A percentile compares a stretch with the other conserved stretches of the same genome.
These are phyloP conservation scores for Magnaporthiopsis poae DNA, from an alignment of 2,329 filamentous ascomycete genomes.

Conservation along the genomic window DNA sequence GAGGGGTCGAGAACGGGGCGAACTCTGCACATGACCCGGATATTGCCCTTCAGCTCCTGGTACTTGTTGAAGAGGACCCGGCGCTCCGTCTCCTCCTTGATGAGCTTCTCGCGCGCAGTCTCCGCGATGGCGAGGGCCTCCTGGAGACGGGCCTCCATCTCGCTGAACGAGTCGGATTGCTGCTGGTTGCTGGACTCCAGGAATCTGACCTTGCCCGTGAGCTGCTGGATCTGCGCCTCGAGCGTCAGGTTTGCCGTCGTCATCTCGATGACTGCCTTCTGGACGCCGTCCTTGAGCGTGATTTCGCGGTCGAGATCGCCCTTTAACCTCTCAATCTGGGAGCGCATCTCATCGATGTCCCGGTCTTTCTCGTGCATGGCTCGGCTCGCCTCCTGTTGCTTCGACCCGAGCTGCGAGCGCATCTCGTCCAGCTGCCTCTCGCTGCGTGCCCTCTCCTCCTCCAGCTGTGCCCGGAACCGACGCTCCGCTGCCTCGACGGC, in stretches of 20 bases:
- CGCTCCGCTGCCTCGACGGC: constrained; percentile 56
- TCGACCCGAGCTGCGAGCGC: constrained; percentile 39
- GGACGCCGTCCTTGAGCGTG: constrained; percentile 43
- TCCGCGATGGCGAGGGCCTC: constrained; percentile 64
- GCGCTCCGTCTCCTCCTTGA: constrained; percentile 81
- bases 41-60: constrained; percentile 95
- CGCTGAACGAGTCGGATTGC: constrained; percentile 75
- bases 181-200: constrained; percentile 83
- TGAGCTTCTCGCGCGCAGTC: constrained; percentile 67
- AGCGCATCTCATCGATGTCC: constrained; percentile 40
- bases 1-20: constrained; percentile 56
- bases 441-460: constrained; percentile 51
- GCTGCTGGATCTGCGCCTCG: constrained; percentile 64
- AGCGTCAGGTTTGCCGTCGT: constrained; percentile 54
- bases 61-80: constrained; percentile 95
- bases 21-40: constrained; percentile 94
- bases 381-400: constrained; percentile 41
- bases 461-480: constrained; percentile 53
- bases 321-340: constrained; percentile 35
- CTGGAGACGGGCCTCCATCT: constrained; percentile 69
- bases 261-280: constrained; percentile 46
- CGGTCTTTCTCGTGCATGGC: constrained; percentile 42
- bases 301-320: constrained; percentile 54
- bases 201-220: constrained; percentile 76
- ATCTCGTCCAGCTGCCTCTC: constrained; percentile 57